Conservation (phyloP, 2,329 filamentous ascomycete genomes). For the Rhinocladiella mackenziei region DNA sequence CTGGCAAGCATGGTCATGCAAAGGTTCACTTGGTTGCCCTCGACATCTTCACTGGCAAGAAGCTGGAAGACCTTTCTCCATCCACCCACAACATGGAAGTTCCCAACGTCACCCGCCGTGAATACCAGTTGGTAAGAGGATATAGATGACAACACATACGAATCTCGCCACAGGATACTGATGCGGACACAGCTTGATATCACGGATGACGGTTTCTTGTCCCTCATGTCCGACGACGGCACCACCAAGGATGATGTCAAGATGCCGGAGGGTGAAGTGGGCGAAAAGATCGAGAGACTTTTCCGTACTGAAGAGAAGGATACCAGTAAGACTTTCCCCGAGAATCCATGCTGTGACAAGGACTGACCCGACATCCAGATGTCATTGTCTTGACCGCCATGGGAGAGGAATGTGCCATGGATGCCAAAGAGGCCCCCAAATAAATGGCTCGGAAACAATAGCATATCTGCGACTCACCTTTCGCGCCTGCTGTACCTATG, state of each 20-base stretch:
- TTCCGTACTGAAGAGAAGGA: conserved; percentile 85
- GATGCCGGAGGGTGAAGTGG: conserved; percentile 83
- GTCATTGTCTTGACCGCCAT: conserved; percentile 92
- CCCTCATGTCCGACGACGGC: conserved; percentile 84
- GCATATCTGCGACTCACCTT: conserved; percentile 14
- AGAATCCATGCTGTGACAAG: not conserved
- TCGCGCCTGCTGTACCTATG: conserved; percentile 19
- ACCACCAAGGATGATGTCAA: conserved; percentile 92
- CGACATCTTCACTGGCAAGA: conserved; percentile 99
- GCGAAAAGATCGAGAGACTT: conserved; percentile 77
- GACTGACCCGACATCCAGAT: conserved; percentile 52
- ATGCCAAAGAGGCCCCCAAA: conserved; percentile 84
- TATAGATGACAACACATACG: not conserved
- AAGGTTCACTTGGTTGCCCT: conserved; percentile 98
- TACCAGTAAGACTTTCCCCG: conserved; percentile 65
- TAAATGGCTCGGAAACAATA: conserved; percentile 16
- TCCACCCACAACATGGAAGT: conserved; percentile 89
- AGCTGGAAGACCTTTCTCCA: conserved; percentile 97
- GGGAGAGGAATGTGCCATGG: conserved; percentile 88
- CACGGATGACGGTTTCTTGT: conserved; percentile 90
- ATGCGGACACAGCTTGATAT: conserved; percentile 68
- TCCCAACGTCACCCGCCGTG: conserved; percentile 82
- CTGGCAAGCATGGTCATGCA: conserved; percentile 99
- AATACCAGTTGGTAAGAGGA: conserved; percentile 85
- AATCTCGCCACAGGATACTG: conserved; percentile 4